Conservation (phyloP, 257 asterid species). For the Fraxinus quadrangulata region DNA sequence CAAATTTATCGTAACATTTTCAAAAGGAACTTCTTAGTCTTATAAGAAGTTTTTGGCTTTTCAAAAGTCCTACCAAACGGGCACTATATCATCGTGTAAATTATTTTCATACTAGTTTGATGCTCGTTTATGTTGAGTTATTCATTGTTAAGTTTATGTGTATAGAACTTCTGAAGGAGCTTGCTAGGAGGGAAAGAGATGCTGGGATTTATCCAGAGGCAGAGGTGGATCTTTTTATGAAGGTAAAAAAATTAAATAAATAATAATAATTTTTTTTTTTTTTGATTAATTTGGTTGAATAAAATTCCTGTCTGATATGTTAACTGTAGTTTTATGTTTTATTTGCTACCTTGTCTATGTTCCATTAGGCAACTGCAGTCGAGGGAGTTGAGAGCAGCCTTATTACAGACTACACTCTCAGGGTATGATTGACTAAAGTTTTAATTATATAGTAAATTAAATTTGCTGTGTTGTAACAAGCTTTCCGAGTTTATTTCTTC, state of each 20-base stretch:
- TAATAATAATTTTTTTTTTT: neutral
- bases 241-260: slow-evolving; percentile 43
- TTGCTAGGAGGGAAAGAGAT: slow-evolving; percentile 69
- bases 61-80: no score
- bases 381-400: slow-evolving; percentile 66
- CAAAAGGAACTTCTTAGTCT: no score
- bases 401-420: slow-evolving; percentile 60
- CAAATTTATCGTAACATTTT: no score
- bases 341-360: neutral
- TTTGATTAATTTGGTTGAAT: neutral
- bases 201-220: slow-evolving; percentile 79
- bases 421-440: slow-evolving; percentile 32
- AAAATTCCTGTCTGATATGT: neutral
- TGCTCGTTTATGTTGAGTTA: neutral
- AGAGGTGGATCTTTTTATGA: slow-evolving; percentile 86
- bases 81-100: neutral
- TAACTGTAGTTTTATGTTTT: neutral
- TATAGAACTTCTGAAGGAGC: slow-evolving; percentile 72
- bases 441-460: no score
- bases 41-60: no score
- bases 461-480: neutral
- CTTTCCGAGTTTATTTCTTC: neutral
- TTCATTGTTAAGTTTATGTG: neutral
- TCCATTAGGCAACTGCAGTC: slow-evolving; percentile 57
- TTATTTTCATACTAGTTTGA: neutral